Conservation (phyloP, 345 rosid genomes). For the Reutealis trisperma region DNA sequence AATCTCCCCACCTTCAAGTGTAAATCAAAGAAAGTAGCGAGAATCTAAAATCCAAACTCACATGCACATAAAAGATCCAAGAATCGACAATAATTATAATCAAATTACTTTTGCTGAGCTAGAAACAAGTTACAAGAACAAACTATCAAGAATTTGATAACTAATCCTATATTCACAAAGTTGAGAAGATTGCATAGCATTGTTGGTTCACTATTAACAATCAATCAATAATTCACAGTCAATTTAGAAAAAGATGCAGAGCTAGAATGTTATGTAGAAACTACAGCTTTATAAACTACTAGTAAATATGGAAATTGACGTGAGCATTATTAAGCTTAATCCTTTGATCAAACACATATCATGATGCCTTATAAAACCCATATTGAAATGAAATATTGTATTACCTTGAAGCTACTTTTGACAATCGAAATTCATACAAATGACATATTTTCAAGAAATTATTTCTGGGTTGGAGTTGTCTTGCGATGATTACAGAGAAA, state of each 20-base stretch:
- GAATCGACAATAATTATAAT: too few species aligned
- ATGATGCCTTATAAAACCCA: too few species aligned
- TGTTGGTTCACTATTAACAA: background rate
- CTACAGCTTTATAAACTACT: background rate
- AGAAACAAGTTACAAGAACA: background rate
- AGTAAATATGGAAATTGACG: background rate
- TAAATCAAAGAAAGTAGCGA: background rate
- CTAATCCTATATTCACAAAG: background rate
- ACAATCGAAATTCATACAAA: background rate
- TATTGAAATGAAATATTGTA: background rate
- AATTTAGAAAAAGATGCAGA: background rate
- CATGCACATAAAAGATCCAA: too few species aligned
- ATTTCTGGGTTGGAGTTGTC: background rate
- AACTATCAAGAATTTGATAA: background rate
- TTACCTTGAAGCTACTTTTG: slow-evolving; percentile 4
- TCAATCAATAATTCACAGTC: background rate
- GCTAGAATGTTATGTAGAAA: too few species aligned
- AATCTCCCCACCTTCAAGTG: slow-evolving; percentile 1
- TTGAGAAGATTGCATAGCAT: background rate
- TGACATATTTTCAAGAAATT: background rate
- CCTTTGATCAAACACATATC: background rate
- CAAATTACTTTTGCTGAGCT: background rate
- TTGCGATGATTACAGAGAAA: background rate
- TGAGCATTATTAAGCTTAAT: background rate
- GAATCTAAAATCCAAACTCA: background rate